phyloP scores from a whole-genome alignment of 108 stramenopile genomes.

The Schizochytrium sp. region DNA sequence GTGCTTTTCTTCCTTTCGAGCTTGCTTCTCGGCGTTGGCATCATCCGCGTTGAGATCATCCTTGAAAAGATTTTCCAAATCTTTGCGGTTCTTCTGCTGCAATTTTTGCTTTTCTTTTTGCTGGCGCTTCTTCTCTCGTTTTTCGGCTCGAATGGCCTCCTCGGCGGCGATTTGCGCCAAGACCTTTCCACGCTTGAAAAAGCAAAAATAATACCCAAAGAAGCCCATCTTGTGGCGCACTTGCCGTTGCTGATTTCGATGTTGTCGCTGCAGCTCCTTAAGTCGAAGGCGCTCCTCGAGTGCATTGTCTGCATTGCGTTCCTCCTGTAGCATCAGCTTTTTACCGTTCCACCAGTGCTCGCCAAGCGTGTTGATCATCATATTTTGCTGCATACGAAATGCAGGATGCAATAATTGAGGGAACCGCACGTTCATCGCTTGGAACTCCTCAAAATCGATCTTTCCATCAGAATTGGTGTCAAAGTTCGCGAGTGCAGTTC shows the following conservation, averaged over 20 bases:
- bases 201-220: background rate
- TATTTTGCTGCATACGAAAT: constrained; percentile 29
- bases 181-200: constrained; percentile 1
- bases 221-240: constrained; percentile 27
- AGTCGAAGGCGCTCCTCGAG: background rate
- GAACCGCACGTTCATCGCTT: constrained; percentile 12
- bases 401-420: constrained; percentile 30
- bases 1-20: background rate
- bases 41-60: background rate
- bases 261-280: constrained; percentile 2
- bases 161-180: background rate
- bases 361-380: constrained; percentile 28
- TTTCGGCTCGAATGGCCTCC: constrained; percentile 14
- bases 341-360: constrained; percentile 27
- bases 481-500: background rate
- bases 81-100: constrained; percentile 15
- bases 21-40: background rate
- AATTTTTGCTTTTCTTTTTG: background rate
- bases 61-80: constrained; percentile 1
- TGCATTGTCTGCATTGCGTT: background rate
- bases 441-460: constrained; percentile 29
- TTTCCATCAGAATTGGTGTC: background rate
- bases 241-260: constrained; percentile 14
- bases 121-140: background rate
- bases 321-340: constrained; percentile 19